Percentiles rank a stretch among this genome's conserved stretches.
Conservation (phyloP, 129 eudicot genomes). For the Pulicaria dysenterica region DNA sequence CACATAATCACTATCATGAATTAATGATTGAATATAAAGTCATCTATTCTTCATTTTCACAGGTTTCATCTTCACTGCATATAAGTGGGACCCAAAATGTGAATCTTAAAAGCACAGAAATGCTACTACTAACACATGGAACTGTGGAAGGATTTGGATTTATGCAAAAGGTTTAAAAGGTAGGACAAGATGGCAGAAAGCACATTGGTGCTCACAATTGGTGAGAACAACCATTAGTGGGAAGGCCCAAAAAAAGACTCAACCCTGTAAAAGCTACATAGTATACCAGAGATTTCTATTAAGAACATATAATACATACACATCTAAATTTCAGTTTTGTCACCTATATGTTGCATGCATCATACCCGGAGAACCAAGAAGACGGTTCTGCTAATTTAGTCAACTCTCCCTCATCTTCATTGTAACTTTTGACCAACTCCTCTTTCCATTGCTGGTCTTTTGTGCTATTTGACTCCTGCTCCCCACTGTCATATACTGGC, state of each 20-base stretch:
- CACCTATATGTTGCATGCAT: constrained; percentile 73
- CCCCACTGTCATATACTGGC: constrained; percentile 19
- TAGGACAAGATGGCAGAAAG: constrained; percentile 12
- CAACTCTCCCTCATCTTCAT: constrained; percentile 51
- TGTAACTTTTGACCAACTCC: constrained; percentile 49
- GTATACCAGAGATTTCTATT: constrained; percentile 23
- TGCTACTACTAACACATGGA: too few relatives aligned
- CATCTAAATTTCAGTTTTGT: not conserved
- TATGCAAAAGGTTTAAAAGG: constrained; percentile 23
- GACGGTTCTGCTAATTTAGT: constrained; percentile 53
- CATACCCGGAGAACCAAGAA: constrained; percentile 89
- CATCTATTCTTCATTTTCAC: too few relatives aligned
- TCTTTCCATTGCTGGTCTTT: constrained; percentile 55
- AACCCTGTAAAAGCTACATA: constrained; percentile 21
- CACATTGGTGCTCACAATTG: constrained; percentile 38
- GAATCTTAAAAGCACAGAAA: not conserved
- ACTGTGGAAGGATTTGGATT: not conserved
- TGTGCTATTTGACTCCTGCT: constrained; percentile 9
- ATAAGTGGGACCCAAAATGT: not conserved
- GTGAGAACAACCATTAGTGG: constrained; percentile 36
- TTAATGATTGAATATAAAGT: too few relatives aligned
- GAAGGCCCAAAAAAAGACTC: constrained; percentile 19
- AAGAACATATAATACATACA: not conserved
- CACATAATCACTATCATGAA: too few relatives aligned
- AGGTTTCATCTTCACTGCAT: not conserved